Evolutionary conservation across 2,329 filamentous ascomycete genomes (phyloP).

Genomic region (Cercospora sojina): DNA sequence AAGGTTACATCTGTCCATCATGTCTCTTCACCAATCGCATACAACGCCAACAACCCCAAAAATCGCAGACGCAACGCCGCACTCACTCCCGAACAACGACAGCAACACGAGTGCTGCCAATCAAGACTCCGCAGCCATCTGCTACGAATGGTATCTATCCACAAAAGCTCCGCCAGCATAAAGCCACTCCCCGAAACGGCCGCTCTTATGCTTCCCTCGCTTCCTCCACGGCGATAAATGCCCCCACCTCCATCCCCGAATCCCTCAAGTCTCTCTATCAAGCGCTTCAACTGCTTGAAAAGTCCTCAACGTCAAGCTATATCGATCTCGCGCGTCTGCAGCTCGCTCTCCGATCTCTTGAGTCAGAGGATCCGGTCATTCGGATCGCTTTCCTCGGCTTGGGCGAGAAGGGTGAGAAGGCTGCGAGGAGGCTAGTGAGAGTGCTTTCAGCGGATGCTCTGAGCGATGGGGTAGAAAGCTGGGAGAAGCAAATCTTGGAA

Average conservation of each 20-base stretch:
- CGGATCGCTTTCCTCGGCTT: slow-evolving; percentile 54
- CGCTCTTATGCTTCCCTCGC: slow-evolving; percentile 32
- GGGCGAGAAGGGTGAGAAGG: slow-evolving; percentile 40
- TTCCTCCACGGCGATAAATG: slow-evolving; percentile 56
- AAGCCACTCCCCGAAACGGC: fast-evolving
- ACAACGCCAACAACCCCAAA: not conserved
- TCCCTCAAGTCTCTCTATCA: slow-evolving; percentile 58
- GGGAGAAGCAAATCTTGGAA: slow-evolving; percentile 46
- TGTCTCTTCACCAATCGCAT: slow-evolving; percentile 19
- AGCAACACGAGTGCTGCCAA: not conserved
- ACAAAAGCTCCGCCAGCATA: not conserved
- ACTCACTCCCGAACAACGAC: not conserved
- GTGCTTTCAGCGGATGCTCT: slow-evolving; percentile 54
- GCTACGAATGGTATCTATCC: not conserved
- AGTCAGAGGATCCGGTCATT: slow-evolving; percentile 54
- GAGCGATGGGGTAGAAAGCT: slow-evolving; percentile 39
- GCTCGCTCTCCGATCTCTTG: slow-evolving; percentile 66
- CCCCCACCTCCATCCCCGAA: slow-evolving; percentile 54
- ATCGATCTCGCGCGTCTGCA: slow-evolving; percentile 69
- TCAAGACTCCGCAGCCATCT: not conserved
- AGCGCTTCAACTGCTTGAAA: slow-evolving; percentile 61
- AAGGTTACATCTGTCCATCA: slow-evolving; percentile 29
- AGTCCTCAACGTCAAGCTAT: slow-evolving; percentile 56
- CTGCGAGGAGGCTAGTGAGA: slow-evolving; percentile 65
- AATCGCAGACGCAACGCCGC: not conserved